Conservation (phyloP, 805 yeast genomes). For the Ogataea corticis region DNA sequence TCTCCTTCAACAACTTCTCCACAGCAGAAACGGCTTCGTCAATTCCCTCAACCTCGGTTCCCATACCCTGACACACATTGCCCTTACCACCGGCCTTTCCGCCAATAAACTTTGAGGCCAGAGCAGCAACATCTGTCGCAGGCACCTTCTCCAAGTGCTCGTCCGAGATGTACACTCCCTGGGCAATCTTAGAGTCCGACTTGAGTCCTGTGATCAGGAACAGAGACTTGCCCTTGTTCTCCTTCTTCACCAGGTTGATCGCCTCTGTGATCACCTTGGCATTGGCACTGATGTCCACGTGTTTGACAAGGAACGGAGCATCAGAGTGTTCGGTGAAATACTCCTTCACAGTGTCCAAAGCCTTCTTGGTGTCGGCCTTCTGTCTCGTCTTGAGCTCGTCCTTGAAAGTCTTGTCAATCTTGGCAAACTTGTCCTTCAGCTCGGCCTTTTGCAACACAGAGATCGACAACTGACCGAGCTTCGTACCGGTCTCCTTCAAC, state of each 20-base stretch:
- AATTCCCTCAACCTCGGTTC: constrained; percentile 73
- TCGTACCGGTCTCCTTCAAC: constrained; percentile 82
- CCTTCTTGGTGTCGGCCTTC: constrained; percentile 82
- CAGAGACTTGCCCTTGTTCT: constrained; percentile 69
- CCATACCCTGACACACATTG: constrained; percentile 95
- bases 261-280: constrained; percentile 96
- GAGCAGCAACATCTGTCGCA: constrained; percentile 71
- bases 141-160: constrained; percentile 64
- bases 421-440: constrained; percentile 70
- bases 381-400: constrained; percentile 87
- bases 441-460: constrained; percentile 78
- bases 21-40: constrained; percentile 74
- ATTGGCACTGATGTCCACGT: constrained; percentile 71
- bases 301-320: constrained; percentile 62
- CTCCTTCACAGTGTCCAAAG: constrained; percentile 71
- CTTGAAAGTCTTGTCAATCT: constrained; percentile 81
- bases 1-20: constrained; percentile 57
- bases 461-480: constrained; percentile 77
- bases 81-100: constrained; percentile 99
- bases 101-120: constrained; percentile 75
- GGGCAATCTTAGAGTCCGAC: constrained; percentile 78
- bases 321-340: constrained; percentile 61
- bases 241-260: constrained; percentile 76
- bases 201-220: constrained; percentile 73
- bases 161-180: constrained; percentile 86